Evolutionary conservation across 257 asterid genomes (phyloP), one percentile per base, ranked within the genome.

Genomic region (Solanum paucissectum): DNA sequence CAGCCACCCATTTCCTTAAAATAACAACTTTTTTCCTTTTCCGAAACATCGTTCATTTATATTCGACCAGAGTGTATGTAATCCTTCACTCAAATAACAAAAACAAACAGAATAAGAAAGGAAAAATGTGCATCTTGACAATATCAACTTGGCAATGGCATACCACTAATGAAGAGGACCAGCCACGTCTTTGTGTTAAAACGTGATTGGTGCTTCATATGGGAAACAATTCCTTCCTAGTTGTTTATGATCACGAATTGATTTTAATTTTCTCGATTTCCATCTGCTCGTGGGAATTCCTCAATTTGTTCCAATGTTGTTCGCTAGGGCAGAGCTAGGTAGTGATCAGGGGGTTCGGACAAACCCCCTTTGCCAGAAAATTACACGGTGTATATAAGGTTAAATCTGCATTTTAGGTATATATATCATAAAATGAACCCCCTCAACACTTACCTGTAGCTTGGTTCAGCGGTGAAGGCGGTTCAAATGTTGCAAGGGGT

Each of bases 191-290:
- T 9, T 25, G 4, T 94, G 96, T 66, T 89, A 85, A 4, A 90
- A 93, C 44, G 94, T 91, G n/a, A 25, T 81, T 6, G 96, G 94
- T 32, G 71, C 90, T 6, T 87, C 95, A 27, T 89, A 29, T 25
- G 95, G 96, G 11, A 90, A 71, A 46, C 88, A 89, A 9, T 37
- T 69, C 7, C 98, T 96, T 5, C 58, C 84, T 18, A 93, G 94
- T 3, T 94, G 98, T 90, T 11, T 90, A 84, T 90, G 84, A 77
- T 77, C n/a, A 9, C 14, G 8, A 25, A n/a, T 25, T 40, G 58
- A 76, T 7, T 76, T 76, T 76, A 69, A 69, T 69, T 69, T 27
- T 77, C 60, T 42, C 7, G 34, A n/a, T 40, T 40, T 76, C n/a
- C 60, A 42, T 40, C 32, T 71, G n/a, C 77, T 14, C 7, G 3